Evolutionary conservation across 2,329 filamentous ascomycete genomes (phyloP).

Genomic region (Ambrosiella beaveri): DNA sequence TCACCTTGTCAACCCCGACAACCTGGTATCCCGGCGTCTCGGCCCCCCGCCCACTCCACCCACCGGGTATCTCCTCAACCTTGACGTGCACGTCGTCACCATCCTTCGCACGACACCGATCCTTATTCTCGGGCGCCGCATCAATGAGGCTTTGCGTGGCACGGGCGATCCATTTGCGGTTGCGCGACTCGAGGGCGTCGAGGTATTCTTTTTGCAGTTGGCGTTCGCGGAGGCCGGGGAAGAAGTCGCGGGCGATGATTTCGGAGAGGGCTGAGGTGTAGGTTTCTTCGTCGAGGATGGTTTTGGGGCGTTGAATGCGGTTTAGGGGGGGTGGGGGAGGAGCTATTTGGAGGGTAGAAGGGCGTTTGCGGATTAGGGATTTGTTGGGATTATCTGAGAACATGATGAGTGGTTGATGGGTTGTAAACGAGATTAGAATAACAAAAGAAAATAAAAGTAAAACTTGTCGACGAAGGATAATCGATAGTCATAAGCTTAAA

Average conservation of each 20-base stretch:
- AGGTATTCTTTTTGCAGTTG: slow-evolving; percentile 85
- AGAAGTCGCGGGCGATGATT: slow-evolving; percentile 94
- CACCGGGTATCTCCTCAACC: slow-evolving; percentile 18
- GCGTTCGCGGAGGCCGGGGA: slow-evolving; percentile 73
- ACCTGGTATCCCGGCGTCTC: slow-evolving; percentile 7
- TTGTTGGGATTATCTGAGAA: slow-evolving; percentile 23
- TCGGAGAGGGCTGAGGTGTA: slow-evolving; percentile 82
- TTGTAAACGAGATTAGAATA: background rate
- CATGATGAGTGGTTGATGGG: background rate
- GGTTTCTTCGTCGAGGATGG: slow-evolving; percentile 80
- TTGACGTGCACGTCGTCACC: slow-evolving; percentile 18
- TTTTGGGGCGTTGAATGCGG: slow-evolving; percentile 77
- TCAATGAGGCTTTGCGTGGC: slow-evolving; percentile 55
- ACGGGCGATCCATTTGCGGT: slow-evolving; percentile 71
- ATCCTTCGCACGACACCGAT: background rate
- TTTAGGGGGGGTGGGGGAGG: slow-evolving; percentile 71
- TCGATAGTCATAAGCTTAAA: background rate
- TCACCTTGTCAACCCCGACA: background rate
- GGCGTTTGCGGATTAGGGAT: slow-evolving; percentile 50
- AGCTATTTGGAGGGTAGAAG: slow-evolving; percentile 56
- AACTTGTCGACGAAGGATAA: background rate
- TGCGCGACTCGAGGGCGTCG: slow-evolving; percentile 72
- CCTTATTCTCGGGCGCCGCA: slow-evolving; percentile 39
- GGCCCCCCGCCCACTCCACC: background rate
- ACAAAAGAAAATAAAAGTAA: background rate